These are phyloP conservation scores for Auxenochlorella pyrenoidosa DNA, from an alignment of 139 green algal genomes.

Conservation along the genomic window DNA sequence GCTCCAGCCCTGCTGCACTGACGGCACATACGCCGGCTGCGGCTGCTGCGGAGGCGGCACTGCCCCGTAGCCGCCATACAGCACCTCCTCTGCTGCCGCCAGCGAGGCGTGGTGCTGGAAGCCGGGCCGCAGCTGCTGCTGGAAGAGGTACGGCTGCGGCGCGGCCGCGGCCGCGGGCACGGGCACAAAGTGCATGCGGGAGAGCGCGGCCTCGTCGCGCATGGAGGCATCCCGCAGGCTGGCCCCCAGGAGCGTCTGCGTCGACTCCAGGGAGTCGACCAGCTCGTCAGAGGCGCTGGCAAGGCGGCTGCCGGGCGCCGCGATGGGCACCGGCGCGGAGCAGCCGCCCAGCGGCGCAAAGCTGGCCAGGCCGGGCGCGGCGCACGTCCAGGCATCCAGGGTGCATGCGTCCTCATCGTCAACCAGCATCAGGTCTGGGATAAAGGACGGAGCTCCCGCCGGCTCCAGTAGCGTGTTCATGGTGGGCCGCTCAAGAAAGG, in stretches of 20 bases:
- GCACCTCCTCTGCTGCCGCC: neutral
- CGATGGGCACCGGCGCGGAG: constrained; percentile 19
- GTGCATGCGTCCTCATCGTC: neutral
- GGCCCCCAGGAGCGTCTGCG: constrained; percentile 32
- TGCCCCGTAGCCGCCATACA: constrained; percentile 4
- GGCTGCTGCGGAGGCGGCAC: neutral
- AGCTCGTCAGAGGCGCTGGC: constrained; percentile 9
- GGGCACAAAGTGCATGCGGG: constrained; percentile 21
- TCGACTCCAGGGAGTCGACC: constrained; percentile 42
- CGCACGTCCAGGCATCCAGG: neutral
- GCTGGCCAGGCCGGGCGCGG: neutral
- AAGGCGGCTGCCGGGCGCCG: neutral
- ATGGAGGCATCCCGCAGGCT: constrained; percentile 4
- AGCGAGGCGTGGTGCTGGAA: neutral
- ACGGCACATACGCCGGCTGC: neutral
- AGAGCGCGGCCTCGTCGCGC: neutral
- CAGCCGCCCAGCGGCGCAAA: neutral
- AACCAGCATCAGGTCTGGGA: constrained; percentile 22
- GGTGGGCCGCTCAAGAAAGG: neutral
- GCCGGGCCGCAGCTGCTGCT: neutral
- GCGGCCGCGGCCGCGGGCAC: neutral
- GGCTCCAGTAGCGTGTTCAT: neutral
- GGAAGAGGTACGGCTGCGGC: neutral
- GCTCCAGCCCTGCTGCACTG: neutral
- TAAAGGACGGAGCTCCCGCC: neutral